These are phyloP conservation scores for Odontarrhena argentea DNA, from an alignment of 345 rosid genomes.

Conservation along the genomic window DNA sequence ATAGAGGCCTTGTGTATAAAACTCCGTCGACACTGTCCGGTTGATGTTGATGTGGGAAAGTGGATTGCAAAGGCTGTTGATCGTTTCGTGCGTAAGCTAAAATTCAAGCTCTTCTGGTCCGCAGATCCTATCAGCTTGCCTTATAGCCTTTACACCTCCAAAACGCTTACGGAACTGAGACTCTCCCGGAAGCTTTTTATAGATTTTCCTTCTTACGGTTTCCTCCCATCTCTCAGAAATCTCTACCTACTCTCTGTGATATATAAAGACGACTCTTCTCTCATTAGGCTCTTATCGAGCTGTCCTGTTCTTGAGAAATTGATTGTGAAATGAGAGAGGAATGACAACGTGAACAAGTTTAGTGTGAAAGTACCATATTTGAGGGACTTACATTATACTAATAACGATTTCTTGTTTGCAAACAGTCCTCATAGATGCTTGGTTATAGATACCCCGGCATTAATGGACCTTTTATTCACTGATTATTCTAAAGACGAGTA, in stretches of 20 bases:
- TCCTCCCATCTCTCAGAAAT: too few relatives aligned
- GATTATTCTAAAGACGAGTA: not conserved
- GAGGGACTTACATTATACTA: not conserved
- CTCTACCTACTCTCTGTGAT: not conserved
- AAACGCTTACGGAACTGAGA: not conserved
- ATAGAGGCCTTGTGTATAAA: too few relatives aligned
- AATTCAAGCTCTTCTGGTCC: not conserved
- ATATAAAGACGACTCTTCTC: not conserved
- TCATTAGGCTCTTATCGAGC: not conserved
- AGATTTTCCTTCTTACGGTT: too few relatives aligned
- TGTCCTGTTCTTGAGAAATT: not conserved
- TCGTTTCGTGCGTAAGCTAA: too few relatives aligned
- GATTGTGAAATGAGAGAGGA: not conserved
- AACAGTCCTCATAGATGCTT: not conserved
- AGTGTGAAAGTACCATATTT: not conserved
- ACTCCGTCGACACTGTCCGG: too few relatives aligned
- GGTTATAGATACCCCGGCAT: conserved; percentile 8
- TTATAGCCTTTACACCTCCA: not conserved
- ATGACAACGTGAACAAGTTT: not conserved
- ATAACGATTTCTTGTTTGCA: too few relatives aligned
- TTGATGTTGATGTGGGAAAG: too few relatives aligned
- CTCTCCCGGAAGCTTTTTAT: not conserved
- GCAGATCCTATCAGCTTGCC: not conserved
- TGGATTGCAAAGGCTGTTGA: too few relatives aligned
- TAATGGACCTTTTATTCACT: not conserved